Evolutionary conservation across 2,329 filamentous ascomycete genomes (phyloP).

Genomic region (Pseudopithomyces maydicus): DNA sequence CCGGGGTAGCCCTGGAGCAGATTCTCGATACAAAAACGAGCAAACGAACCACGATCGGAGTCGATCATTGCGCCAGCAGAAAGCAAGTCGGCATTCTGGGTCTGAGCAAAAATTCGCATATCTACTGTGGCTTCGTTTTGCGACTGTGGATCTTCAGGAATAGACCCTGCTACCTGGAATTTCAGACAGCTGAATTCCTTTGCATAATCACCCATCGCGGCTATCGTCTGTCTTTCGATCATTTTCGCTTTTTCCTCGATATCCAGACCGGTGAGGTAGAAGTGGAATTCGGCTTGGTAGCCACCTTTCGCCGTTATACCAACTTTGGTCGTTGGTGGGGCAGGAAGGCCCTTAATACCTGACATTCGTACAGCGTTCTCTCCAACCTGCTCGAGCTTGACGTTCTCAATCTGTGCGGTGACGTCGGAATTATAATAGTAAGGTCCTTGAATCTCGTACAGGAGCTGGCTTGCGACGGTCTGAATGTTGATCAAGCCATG

Average conservation of each 20-base stretch:
- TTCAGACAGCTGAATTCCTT: constrained; percentile 43
- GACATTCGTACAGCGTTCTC: constrained; percentile 38
- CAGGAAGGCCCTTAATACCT: constrained; percentile 36
- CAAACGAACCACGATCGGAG: constrained; percentile 24
- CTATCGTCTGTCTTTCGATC: constrained; percentile 42
- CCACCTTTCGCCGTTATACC: constrained; percentile 52
- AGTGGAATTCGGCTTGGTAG: constrained; percentile 54
- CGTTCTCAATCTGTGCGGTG: constrained; percentile 41
- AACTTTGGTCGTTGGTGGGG: constrained; percentile 45
- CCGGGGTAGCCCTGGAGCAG: constrained; percentile 26
- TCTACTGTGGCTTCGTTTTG: constrained; percentile 33
- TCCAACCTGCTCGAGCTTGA: constrained; percentile 35
- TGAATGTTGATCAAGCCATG: constrained; percentile 46
- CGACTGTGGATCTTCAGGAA: constrained; percentile 22
- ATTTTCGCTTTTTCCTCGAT: constrained; percentile 51
- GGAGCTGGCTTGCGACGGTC: constrained; percentile 38
- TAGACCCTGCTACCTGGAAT: constrained; percentile 43
- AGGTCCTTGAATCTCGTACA: constrained; percentile 52
- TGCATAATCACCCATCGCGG: constrained; percentile 43
- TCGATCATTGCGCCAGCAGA: constrained; percentile 21
- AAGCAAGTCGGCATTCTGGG: constrained; percentile 20
- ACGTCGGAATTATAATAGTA: constrained; percentile 50
- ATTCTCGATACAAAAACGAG: constrained; percentile 25
- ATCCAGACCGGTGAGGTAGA: constrained; percentile 51
- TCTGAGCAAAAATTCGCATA: constrained; percentile 31